phyloP scores from a whole-genome alignment of 345 rosid genomes.

The Erucastrum elatum region DNA sequence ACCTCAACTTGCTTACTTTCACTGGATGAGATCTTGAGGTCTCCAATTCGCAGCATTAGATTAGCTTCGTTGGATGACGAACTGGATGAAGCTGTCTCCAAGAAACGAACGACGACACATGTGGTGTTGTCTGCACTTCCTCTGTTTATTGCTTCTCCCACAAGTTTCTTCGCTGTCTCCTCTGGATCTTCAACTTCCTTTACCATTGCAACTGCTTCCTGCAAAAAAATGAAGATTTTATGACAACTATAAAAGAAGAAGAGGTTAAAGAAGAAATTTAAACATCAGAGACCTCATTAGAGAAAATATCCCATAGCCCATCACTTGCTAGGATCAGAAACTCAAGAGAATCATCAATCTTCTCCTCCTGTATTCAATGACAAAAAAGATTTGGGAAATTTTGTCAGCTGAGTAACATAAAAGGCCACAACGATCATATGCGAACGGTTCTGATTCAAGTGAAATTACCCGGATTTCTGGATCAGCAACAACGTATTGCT shows the following conservation, averaged over 20 bases:
- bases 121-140: conserved; percentile 98
- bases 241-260: too few species aligned
- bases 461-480: conserved; percentile 85
- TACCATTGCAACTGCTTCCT: conserved; percentile 89
- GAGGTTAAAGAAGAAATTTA: background rate
- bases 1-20: conserved; percentile 9
- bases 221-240: background rate
- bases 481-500: conserved; percentile 97
- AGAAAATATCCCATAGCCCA: conserved; percentile 97
- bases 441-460: too few species aligned
- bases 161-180: conserved; percentile 74
- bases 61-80: too few species aligned
- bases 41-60: conserved; percentile 7
- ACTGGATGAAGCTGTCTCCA: conserved; percentile 28
- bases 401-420: too few species aligned
- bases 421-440: too few species aligned
- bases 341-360: conserved; percentile 88
- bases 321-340: conserved; percentile 99
- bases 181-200: conserved; percentile 81
- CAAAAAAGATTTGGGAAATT: background rate
- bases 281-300: conserved; percentile 71
- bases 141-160: conserved; percentile 83
- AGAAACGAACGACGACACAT: conserved; percentile 80
- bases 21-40: conserved; percentile 18
- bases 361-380: conserved; percentile 69